phyloP scores from a whole-genome alignment of 805 yeast species.

The Candida patagonica region DNA sequence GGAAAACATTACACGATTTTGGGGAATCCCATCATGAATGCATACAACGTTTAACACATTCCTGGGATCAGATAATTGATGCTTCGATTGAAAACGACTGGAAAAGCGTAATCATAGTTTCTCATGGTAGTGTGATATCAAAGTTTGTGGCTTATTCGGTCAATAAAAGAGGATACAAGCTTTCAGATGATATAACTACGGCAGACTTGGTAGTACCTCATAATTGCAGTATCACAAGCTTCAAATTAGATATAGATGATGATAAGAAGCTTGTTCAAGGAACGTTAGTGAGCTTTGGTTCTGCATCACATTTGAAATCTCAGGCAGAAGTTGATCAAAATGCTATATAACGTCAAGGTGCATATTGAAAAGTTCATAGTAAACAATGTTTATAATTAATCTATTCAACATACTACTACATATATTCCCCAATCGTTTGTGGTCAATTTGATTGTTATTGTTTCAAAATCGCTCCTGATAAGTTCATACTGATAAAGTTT shows the following conservation, averaged over 20 bases:
- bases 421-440: too few species aligned
- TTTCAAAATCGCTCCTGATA: too few species aligned
- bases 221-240: constrained; percentile 68
- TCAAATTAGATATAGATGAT: constrained; percentile 56
- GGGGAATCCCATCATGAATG: constrained; percentile 48
- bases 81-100: constrained; percentile 28
- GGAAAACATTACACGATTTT: constrained; percentile 47
- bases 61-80: constrained; percentile 35
- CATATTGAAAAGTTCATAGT: too few species aligned
- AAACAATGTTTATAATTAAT: too few species aligned
- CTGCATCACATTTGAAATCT: constrained; percentile 58
- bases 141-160: constrained; percentile 46
- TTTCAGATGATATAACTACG: constrained; percentile 32
- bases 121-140: constrained; percentile 79
- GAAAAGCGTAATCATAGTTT: constrained; percentile 41
- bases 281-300: constrained; percentile 47
- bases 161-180: constrained; percentile 28
- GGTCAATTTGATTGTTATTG: too few species aligned
- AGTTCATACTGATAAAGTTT: too few species aligned
- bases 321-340: constrained; percentile 12
- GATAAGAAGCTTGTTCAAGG: constrained; percentile 33
- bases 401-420: too few species aligned
- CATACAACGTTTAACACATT: constrained; percentile 38
- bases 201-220: constrained; percentile 49
- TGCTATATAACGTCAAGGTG: constrained; percentile 14